Percentiles rank a stretch among this genome's conserved stretches.
These are phyloP conservation scores for Insectozyma bohioensis DNA, from an alignment of 1,139 yeast species.

Conservation along the genomic window DNA sequence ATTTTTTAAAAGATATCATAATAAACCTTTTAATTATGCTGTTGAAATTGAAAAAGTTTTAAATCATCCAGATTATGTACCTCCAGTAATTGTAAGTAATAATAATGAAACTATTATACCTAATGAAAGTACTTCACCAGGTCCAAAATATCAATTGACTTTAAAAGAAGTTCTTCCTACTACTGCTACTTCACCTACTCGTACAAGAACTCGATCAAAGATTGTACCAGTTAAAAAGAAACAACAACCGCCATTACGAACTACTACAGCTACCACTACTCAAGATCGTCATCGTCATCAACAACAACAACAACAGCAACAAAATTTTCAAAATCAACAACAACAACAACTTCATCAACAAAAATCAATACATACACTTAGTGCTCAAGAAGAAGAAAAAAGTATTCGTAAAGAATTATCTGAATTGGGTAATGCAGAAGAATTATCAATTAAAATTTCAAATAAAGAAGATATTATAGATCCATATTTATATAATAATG, in stretches of 20 bases:
- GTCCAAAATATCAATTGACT: constrained; percentile 13
- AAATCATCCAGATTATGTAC: constrained; percentile 17
- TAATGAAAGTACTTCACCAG: constrained; percentile 9
- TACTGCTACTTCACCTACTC: not conserved
- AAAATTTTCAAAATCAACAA: constrained; percentile 6
- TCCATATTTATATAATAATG: constrained; percentile 25
- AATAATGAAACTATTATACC: constrained; percentile 9
- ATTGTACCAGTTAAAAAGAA: not conserved
- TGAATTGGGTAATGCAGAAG: constrained; percentile 14
- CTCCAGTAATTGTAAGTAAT: constrained; percentile 13
- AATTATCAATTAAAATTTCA: constrained; percentile 5
- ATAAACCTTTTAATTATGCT: constrained; percentile 19
- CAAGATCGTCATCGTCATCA: constrained; percentile 1
- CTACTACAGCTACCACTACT: not conserved
- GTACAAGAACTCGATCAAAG: constrained; percentile 1
- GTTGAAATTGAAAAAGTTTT: constrained; percentile 17
- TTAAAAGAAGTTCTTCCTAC: constrained; percentile 7
- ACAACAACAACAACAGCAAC: constrained; percentile 5
- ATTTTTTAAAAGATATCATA: constrained; percentile 21
- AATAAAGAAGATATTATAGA: constrained; percentile 6
- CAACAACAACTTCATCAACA: constrained; percentile 2
- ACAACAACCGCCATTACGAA: constrained; percentile 1
- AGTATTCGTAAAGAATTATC: constrained; percentile 14
- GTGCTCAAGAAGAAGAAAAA: constrained; percentile 11
- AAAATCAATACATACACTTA: not conserved